Base-by-base conservation (phyloP, 331 rosid species). In the Pyracantha coccinea region DNA sequence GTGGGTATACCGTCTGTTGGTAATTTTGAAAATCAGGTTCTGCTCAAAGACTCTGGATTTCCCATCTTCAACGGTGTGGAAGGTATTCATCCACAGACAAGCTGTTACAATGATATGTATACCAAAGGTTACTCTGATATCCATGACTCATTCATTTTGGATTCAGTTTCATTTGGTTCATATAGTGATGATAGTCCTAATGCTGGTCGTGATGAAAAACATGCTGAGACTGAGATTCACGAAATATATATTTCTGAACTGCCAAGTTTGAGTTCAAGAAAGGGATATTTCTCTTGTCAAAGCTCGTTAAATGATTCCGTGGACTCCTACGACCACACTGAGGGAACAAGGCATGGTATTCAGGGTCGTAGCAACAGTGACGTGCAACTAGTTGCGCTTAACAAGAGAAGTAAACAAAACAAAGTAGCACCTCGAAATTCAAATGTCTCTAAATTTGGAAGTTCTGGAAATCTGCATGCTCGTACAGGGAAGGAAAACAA, bases 401-500 rank as follows among this genome's bases (percentile, higher is more conserved):
- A 71, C 63, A 88, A 84, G 87, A 87, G 77, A 82, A 88, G 71
- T 74, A 86, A 76, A 75, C 91, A 85, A 75, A 89, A 83, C 75
- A 84, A 71, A 79, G 58, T 62, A 19, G 71, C 77, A 77, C 69
- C 86, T 2, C 80, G 79, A 68, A 86, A 82, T 80, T 82, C 83
- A 53, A 81, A 80, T 85, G 81, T 76, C 74, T 69, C 75, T 52
- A 88, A 79, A 75, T 82, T 59, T 85, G 81, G 85, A 65, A 78
- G 80, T 33, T 57, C 45, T 69, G 90, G 86, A 44, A 62, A 68
- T 79, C 71, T 62, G 59, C 86, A 83, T 52, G 79, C 82, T 73
- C 88, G 85, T 77, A 41, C 82, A 4, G 87, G 92, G 75, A 92
- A 89, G 83, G 96, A 82, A 86, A 89, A 78, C 74, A 82, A 80